phyloP scores from a whole-genome alignment of 352 stramenopile genomes.

The Pythium oligandrum region DNA sequence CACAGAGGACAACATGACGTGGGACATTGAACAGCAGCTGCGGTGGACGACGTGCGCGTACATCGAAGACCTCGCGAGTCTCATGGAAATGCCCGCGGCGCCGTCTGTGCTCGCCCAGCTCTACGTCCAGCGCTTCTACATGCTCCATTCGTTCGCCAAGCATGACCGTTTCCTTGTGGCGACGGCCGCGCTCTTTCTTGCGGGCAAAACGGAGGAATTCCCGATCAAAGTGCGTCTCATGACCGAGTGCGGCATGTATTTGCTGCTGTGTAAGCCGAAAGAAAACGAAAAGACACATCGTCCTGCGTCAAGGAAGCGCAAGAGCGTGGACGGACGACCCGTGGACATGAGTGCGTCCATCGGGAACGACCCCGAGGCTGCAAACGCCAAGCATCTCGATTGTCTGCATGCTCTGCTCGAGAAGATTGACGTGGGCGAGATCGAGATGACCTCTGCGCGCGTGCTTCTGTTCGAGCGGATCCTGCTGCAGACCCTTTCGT shows the following conservation, averaged over 20 bases:
- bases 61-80: slow-evolving; percentile 54
- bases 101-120: slow-evolving; percentile 54
- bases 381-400: slow-evolving; percentile 59
- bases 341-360: slow-evolving; percentile 49
- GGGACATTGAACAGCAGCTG: slow-evolving; percentile 54
- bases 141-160: slow-evolving; percentile 67
- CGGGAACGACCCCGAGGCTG: slow-evolving; percentile 46
- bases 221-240: slow-evolving; percentile 72
- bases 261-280: slow-evolving; percentile 26
- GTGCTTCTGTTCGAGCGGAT: slow-evolving; percentile 71
- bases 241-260: slow-evolving; percentile 67
- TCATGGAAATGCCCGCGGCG: slow-evolving; percentile 57
- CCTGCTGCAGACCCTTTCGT: slow-evolving; percentile 68
- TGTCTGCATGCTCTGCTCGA: slow-evolving; percentile 58
- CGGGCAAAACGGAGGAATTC: slow-evolving; percentile 73
- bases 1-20: slow-evolving; percentile 36
- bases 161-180: slow-evolving; percentile 80
- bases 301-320: slow-evolving; percentile 11
- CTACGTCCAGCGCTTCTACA: slow-evolving; percentile 75
- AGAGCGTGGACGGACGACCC: slow-evolving; percentile 27
- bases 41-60: slow-evolving; percentile 62
- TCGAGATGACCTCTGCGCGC: slow-evolving; percentile 54
- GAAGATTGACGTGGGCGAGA: slow-evolving; percentile 54
- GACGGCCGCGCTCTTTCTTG: slow-evolving; percentile 70
- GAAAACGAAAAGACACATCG: slow-evolving; percentile 18